Evolutionary conservation across 1,284 basidiomycete genomes (phyloP), one percentile per base, ranked within the genome.

Genomic region (Ceratobasidium sp.): DNA sequence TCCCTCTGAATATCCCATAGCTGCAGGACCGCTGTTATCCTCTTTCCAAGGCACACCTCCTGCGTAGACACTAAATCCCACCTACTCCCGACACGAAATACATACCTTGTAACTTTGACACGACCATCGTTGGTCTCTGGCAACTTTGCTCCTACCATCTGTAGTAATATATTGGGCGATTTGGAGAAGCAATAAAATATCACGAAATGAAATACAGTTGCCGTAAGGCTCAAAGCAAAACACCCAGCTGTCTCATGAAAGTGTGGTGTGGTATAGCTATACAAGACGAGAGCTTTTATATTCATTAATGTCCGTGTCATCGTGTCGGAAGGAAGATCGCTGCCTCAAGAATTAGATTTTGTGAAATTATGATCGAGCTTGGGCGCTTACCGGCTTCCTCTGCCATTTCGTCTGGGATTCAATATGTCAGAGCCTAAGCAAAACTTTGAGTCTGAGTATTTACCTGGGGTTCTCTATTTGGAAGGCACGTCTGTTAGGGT

Each of bases 321-420:
- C 54, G 69, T 46, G 72, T 73, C 19, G 72, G 72, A 27, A 73
- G 66, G 33, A 73, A 73, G 13, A 56, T 53, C 23, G 36, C 72
- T 73, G 52, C n/a, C 6, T 13, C 23, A 19, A 16, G 21, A 21
- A 27, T 50, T 7, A 50, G 21, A 2, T 25, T 6, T 21, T 13
- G 14, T 50, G 21, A 16, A 27, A 56, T 49, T 25, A 66, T 71
- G 25, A 53, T 23, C 21, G 39, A 36, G 16, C 30, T n/a, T 44
- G 19, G 27, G 42, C 73, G 74, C 78, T 66, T 68, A 81, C 80
- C 75, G 19, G 80, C 80, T 74, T 81, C 76, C 11, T 71, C 72
- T 50, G 73, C 72, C 79, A 81, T 80, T 71, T 81, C 74, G 39
- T 78, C 64, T 73, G 74, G 30, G 52, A 44, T 36, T 14, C 14